phyloP scores from a whole-genome alignment of 352 stramenopile species.

The Phytophthora boehmeriae region DNA sequence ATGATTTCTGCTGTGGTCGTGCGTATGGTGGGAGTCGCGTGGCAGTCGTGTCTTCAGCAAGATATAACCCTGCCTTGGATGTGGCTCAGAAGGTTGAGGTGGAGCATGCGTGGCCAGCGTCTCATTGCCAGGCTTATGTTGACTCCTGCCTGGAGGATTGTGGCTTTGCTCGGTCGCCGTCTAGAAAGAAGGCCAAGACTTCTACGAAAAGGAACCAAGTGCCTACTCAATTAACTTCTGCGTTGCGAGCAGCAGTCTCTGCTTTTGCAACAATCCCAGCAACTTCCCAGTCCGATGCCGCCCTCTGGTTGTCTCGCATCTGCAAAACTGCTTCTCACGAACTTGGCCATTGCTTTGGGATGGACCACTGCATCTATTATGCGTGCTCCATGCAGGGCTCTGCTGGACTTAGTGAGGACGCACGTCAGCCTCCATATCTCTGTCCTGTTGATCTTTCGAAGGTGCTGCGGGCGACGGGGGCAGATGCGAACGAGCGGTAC shows the following conservation, averaged over 20 bases:
- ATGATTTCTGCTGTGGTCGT: slow-evolving; percentile 29
- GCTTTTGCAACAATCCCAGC: slow-evolving; percentile 14
- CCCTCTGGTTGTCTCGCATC: slow-evolving; percentile 24
- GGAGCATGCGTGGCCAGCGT: slow-evolving; percentile 26
- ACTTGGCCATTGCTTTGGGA: slow-evolving; percentile 29
- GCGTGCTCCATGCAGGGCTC: slow-evolving; percentile 31
- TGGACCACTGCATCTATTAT: slow-evolving; percentile 33
- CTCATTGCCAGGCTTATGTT: slow-evolving; percentile 23
- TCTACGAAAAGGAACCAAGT: neutral
- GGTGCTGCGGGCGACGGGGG: slow-evolving; percentile 15
- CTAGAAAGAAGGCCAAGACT: slow-evolving; percentile 18
- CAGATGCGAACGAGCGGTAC: slow-evolving; percentile 15
- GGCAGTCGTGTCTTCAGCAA: slow-evolving; percentile 23
- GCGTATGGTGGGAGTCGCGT: slow-evolving; percentile 28
- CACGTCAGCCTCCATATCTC: slow-evolving; percentile 24
- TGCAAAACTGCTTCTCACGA: slow-evolving; percentile 29
- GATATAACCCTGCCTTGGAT: slow-evolving; percentile 24
- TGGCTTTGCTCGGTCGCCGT: neutral
- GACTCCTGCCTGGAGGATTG: slow-evolving; percentile 14
- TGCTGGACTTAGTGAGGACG: slow-evolving; percentile 26
- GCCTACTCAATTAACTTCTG: neutral
- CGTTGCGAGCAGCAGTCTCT: slow-evolving; percentile 12
- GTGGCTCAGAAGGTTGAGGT: slow-evolving; percentile 17
- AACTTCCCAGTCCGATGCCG: slow-evolving; percentile 9
- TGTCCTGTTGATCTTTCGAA: slow-evolving; percentile 29